A percentile compares a stretch with the other conserved stretches of the same genome.
phyloP scores from a whole-genome alignment of 2,329 filamentous ascomycete species.

The Bertia moriformis region DNA sequence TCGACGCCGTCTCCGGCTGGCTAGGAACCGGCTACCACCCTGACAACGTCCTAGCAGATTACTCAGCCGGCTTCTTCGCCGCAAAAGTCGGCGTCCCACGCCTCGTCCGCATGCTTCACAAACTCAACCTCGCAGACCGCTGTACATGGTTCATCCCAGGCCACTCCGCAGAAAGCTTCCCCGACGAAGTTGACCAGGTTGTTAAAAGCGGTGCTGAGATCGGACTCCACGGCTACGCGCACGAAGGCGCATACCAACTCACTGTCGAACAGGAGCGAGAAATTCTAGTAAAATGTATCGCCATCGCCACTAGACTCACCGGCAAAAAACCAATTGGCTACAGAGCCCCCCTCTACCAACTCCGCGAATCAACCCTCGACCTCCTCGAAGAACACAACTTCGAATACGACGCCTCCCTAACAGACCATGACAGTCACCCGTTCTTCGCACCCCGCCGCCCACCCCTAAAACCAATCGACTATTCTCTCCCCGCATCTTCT shows the following conservation, averaged over 20 bases:
- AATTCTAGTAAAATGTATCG: constrained; percentile 30
- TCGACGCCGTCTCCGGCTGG: constrained; percentile 45
- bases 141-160: constrained; percentile 47
- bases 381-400: constrained; percentile 31
- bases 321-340: constrained; percentile 31
- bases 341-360: constrained; percentile 33
- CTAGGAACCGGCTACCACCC: constrained; percentile 33
- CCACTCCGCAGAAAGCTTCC: constrained; percentile 42
- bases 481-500: constrained; percentile 17
- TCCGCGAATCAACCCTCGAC: constrained; percentile 29
- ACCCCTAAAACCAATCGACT: constrained; percentile 22
- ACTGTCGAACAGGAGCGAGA: constrained; percentile 31
- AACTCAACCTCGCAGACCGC: constrained; percentile 30
- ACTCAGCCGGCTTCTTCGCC: constrained; percentile 37
- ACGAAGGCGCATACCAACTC: constrained; percentile 22
- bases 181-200: constrained; percentile 29
- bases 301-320: constrained; percentile 22
- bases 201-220: constrained; percentile 36
- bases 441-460: constrained; percentile 26
- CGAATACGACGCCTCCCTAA: constrained; percentile 29
- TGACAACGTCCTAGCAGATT: constrained; percentile 38
- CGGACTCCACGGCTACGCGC: constrained; percentile 13
- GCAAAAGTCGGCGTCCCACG: constrained; percentile 39
- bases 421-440: constrained; percentile 31
- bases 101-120: constrained; percentile 35